Conservation (phyloP, 768 basidiomycete genomes). For the Lactarius akahatsu region DNA sequence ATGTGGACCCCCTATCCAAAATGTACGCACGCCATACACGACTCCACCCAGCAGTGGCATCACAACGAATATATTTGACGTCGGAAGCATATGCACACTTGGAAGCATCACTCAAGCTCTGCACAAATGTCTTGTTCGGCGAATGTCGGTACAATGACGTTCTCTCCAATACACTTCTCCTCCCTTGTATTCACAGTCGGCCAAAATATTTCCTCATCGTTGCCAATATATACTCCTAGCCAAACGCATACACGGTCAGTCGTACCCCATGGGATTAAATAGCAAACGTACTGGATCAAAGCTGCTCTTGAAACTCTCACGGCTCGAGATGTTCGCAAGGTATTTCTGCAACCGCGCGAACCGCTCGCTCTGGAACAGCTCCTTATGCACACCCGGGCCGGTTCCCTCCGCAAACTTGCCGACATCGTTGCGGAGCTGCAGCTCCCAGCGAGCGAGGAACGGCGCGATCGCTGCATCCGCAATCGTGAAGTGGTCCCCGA, state of each 20-base stretch:
- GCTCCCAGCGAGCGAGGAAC: slow-evolving; percentile 51
- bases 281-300: slow-evolving; percentile 50
- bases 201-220: neutral
- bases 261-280: neutral
- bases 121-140: no score
- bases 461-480: slow-evolving; percentile 60
- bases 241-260: neutral
- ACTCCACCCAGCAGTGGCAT: no score
- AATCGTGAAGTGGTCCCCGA: slow-evolving; percentile 47
- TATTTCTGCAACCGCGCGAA: slow-evolving; percentile 51
- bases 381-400: slow-evolving; percentile 43
- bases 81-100: no score
- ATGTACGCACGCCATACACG: no score
- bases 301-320: slow-evolving; percentile 53
- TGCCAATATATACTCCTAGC: neutral
- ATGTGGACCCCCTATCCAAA: no score
- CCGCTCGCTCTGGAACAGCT: slow-evolving; percentile 41
- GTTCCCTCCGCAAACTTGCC: slow-evolving; percentile 43
- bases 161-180: neutral
- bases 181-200: neutral
- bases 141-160: neutral
- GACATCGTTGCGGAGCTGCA: slow-evolving; percentile 46
- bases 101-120: no score
- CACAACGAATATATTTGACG: no score
- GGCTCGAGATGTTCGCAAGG: slow-evolving; percentile 42